phyloP scores from a whole-genome alignment of 2,329 filamentous ascomycete species.

The Acrocalymma vagum region DNA sequence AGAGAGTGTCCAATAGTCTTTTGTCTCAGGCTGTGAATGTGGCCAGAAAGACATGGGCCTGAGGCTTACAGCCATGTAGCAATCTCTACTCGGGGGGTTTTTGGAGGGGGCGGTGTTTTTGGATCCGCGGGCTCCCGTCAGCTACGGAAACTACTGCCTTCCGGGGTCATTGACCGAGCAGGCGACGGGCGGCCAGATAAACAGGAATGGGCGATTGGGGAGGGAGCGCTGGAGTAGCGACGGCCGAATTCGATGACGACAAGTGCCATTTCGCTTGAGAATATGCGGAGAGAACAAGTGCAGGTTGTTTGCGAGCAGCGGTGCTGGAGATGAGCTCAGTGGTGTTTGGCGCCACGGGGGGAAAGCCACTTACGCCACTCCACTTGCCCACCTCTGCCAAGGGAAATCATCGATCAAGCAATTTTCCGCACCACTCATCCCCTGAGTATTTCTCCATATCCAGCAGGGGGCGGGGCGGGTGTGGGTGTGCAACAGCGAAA shows the following conservation, averaged over 20 bases:
- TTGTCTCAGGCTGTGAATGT: constrained; percentile 6
- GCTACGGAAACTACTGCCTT: constrained; percentile 2
- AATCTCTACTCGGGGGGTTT: too few species aligned
- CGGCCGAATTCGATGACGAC: too few species aligned
- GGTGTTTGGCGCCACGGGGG: constrained; percentile 2
- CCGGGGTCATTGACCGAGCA: too few species aligned
- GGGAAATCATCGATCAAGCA: not conserved
- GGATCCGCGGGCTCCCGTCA: constrained; percentile 17
- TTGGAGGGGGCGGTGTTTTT: constrained; percentile 18
- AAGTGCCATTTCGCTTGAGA: too few species aligned
- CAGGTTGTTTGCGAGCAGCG: too few species aligned
- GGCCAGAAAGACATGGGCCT: constrained; percentile 5
- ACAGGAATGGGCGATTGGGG: not conserved
- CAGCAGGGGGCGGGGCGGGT: too few species aligned
- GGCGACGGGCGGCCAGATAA: not conserved
- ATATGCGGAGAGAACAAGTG: too few species aligned
- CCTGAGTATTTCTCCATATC: not conserved
- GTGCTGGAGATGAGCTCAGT: too few species aligned
- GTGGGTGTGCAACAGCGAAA: too few species aligned
- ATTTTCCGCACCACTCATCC: constrained; percentile 1
- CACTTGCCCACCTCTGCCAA: constrained; percentile 3
- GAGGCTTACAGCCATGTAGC: too few species aligned
- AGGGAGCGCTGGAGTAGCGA: too few species aligned
- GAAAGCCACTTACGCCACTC: too few species aligned
- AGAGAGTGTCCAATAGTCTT: constrained; percentile 33